These are phyloP conservation scores for Penicillium oxalicum DNA, from an alignment of 2,329 filamentous ascomycete species.

Conservation along the genomic window DNA sequence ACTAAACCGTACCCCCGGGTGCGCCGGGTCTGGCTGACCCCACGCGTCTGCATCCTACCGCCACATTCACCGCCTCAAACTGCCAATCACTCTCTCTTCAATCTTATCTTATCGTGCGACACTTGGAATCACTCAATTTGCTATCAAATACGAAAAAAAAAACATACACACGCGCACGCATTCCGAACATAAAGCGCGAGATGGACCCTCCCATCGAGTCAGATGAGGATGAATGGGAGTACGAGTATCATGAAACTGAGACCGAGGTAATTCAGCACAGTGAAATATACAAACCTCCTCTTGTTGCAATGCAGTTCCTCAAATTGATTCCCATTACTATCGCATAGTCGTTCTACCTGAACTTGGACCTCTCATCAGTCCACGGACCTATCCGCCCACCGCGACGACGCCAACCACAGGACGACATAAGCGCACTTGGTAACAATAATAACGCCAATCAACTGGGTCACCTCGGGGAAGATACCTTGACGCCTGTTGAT, in stretches of 20 bases:
- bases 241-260: slow-evolving; percentile 52
- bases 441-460: slow-evolving; percentile 9
- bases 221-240: slow-evolving; percentile 53
- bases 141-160: not conserved
- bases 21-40: too few species aligned
- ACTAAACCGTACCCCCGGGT: too few species aligned
- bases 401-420: slow-evolving; percentile 24
- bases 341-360: slow-evolving; percentile 49
- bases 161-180: not conserved
- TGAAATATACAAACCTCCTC: not conserved
- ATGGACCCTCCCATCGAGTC: slow-evolving; percentile 23
- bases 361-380: slow-evolving; percentile 51
- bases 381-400: slow-evolving; percentile 35
- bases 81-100: not conserved
- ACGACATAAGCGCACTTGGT: slow-evolving; percentile 10
- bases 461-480: not conserved
- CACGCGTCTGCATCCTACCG: not conserved
- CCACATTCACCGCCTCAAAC: not conserved
- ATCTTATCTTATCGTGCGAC: slow-evolving; percentile 5
- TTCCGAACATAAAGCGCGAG: not conserved
- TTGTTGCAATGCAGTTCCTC: not conserved
- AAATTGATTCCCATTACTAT: not conserved
- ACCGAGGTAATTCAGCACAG: slow-evolving; percentile 41
- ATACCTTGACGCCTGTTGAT: not conserved
- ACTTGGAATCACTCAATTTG: not conserved